These are phyloP conservation scores for Aspergillus vadensis DNA, from an alignment of 2,329 filamentous ascomycete genomes.

Conservation along the genomic window DNA sequence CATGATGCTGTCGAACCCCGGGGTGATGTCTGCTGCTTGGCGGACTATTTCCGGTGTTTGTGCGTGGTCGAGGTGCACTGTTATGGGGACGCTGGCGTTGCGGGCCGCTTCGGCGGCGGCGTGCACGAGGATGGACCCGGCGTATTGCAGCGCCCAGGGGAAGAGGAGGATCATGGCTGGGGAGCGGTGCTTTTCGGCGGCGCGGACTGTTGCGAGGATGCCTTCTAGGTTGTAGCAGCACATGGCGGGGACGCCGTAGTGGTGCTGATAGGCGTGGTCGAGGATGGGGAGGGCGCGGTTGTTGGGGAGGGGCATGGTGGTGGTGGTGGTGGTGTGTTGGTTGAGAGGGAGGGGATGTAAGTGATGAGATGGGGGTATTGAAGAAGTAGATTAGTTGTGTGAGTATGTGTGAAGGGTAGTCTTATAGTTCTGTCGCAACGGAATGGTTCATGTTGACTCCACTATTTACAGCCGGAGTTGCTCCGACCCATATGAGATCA, in stretches of 20 bases:
- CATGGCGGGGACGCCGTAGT: constrained; percentile 63
- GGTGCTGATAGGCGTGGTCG: constrained; percentile 56
- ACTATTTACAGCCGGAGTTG: constrained; percentile 16
- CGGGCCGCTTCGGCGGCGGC: constrained; percentile 60
- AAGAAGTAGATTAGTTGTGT: background rate
- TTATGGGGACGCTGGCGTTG: constrained; percentile 60
- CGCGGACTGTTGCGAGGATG: constrained; percentile 68
- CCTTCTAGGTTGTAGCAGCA: constrained; percentile 71
- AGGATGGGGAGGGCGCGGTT: constrained; percentile 61
- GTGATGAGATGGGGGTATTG: background rate
- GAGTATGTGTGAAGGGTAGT: background rate
- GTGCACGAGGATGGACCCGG: constrained; percentile 57
- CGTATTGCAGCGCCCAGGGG: constrained; percentile 72
- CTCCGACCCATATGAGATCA: constrained; percentile 17
- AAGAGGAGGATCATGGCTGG: constrained; percentile 74
- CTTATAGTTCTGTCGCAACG: background rate
- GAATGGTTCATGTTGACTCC: background rate
- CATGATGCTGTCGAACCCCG: constrained; percentile 72
- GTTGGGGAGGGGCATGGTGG: constrained; percentile 42
- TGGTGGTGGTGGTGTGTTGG: constrained; percentile 2
- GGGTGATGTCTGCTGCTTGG: constrained; percentile 58
- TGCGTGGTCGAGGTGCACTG: constrained; percentile 67
- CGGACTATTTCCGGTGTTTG: constrained; percentile 65
- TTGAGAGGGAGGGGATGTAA: background rate
- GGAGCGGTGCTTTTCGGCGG: constrained; percentile 67